phyloP scores from a whole-genome alignment of 805 yeast genomes.

The Saccharomycopsis sp. region DNA sequence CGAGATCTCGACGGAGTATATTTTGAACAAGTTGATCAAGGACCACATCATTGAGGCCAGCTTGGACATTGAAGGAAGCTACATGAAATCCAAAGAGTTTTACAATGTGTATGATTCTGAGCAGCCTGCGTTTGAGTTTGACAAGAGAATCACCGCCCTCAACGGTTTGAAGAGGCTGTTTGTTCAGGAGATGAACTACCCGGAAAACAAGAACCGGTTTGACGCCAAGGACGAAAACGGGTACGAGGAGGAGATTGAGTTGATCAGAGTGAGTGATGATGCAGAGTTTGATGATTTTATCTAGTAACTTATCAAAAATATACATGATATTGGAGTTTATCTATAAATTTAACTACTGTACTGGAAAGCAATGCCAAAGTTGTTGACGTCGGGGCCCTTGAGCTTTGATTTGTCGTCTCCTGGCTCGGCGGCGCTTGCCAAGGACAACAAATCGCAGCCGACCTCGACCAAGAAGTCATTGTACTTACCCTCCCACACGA shows the following conservation, averaged over 20 bases:
- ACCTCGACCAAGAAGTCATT: constrained; percentile 57
- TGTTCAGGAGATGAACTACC: constrained; percentile 92
- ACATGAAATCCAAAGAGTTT: constrained; percentile 82
- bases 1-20: constrained; percentile 94
- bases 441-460: constrained; percentile 11
- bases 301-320: constrained; percentile 8
- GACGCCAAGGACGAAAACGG: constrained; percentile 8
- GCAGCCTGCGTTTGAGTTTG: constrained; percentile 79
- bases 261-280: constrained; percentile 30
- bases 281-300: constrained; percentile 43
- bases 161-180: constrained; percentile 83
- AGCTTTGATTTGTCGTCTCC: constrained; percentile 1
- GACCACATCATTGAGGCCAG: constrained; percentile 96
- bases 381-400: constrained; percentile 6
- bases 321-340: neutral
- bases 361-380: constrained; percentile 13
- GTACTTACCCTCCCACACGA: constrained; percentile 84
- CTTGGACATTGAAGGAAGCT: constrained; percentile 84
- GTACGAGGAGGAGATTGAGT: constrained; percentile 19
- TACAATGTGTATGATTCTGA: constrained; percentile 79
- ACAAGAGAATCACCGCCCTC: constrained; percentile 90
- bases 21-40: constrained; percentile 91
- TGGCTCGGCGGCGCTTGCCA: neutral
- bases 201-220: constrained; percentile 32
- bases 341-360: constrained; percentile 4